Evolutionary conservation across 2,329 filamentous ascomycete species (phyloP), one percentile per base, ranked within the genome.

Genomic region (Colletotrichum sp.): DNA sequence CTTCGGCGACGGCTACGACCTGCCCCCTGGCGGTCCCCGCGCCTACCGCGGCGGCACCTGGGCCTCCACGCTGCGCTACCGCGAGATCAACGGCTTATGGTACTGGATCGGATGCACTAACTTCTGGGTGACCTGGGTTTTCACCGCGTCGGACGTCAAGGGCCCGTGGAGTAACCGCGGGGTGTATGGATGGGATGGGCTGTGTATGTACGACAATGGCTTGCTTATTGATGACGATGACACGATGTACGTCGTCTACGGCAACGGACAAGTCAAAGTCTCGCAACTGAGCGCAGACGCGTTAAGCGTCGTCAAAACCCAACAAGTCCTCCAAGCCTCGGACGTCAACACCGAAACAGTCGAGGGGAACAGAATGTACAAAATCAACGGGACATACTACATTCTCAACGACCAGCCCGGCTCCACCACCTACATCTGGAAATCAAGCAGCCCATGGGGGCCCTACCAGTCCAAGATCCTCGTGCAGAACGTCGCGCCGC

Each of bases 41-140:
- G 87, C 86, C 2, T 91, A 91, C 73, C 83, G 87, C 11, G 83
- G 86, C 58, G 90, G 90, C 1, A 90, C 87, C 8, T 91, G 88
- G 87, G 90, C 90, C 0, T 89, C 87, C 0, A 87, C 86, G 0
- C 81, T 91, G 72, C 82, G 86, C 6, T 90, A 91, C 78, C 85
- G 88, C 8, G 76, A 84, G 62, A 87, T 85, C 36, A 87, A 84
- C 33, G 82, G 84, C 2, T 80, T 82, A 2, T 92, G 86, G 79
- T 90, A 90, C 81, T 91, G 89, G 89, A 84, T 90, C 11, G 90
- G 89, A 2, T 91, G 90, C 76, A 82, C 90, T 66, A 84, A 88
- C 55, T 86, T 83, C 64, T 81, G 83, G 36, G 83, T 84, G 11
- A 90, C 89, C 0, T 90, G 89, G 77, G 80, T 92, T 43, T 92